phyloP scores from a whole-genome alignment of 2,329 filamentous ascomycete genomes.

The Tolypocladium album region DNA sequence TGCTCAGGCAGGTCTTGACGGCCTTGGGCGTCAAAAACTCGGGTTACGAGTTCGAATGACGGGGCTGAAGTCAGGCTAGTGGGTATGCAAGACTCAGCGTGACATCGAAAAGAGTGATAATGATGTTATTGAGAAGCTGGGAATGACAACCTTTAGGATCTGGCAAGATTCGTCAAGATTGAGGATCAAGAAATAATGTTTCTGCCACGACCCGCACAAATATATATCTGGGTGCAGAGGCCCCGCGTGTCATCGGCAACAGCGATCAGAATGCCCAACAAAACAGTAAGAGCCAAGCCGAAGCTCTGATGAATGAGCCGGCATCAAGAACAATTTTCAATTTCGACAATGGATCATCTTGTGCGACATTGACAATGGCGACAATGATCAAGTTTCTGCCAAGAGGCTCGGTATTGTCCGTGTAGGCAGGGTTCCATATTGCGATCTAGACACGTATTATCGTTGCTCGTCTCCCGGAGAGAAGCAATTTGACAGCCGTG shows the following conservation, averaged over 20 bases:
- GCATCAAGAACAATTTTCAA: background rate
- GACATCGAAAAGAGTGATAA: background rate
- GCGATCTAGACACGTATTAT: background rate
- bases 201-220: background rate
- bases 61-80: background rate
- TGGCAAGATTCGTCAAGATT: background rate
- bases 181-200: background rate
- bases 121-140: background rate
- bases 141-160: background rate
- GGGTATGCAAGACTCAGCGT: background rate
- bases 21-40: background rate
- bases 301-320: background rate
- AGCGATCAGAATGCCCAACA: background rate
- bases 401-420: background rate
- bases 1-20: background rate
- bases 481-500: background rate
- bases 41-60: background rate
- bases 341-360: background rate
- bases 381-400: background rate
- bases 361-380: background rate
- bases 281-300: background rate
- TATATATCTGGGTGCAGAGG: background rate
- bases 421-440: background rate
- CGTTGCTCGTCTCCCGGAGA: background rate
- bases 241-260: background rate